Evolutionary conservation across 1,139 yeast genomes (phyloP), one percentile per base, ranked within the genome.

Genomic region (Yamadazyma siamensis): DNA sequence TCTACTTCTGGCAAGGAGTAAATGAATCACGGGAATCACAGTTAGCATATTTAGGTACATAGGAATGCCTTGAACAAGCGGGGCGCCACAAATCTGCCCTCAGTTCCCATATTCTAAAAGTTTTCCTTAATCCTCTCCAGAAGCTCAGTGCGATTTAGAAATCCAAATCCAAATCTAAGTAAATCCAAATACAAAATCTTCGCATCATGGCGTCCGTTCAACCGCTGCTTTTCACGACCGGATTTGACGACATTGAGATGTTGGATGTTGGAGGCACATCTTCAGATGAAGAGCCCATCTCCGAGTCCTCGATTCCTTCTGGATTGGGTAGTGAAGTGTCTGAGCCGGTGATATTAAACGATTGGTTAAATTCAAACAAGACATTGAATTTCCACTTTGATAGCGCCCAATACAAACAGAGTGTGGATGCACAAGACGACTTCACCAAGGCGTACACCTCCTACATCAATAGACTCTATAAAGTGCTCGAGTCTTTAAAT

Each of bases 171-270:
- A n/a, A n/a, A n/a, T n/a, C n/a, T n/a, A n/a, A n/a, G n/a, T n/a
- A n/a, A n/a, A n/a, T n/a, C n/a, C n/a, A n/a, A n/a, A n/a, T n/a
- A n/a, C n/a, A n/a, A n/a, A n/a, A n/a, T n/a, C n/a, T n/a, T n/a
- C n/a, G n/a, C n/a, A n/a, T n/a, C n/a, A n/a, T n/a, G n/a, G n/a
- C 15, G 11, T n/a, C 11, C 17, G 21, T 6, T 6, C 25, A 25
- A 11, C 23, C 16, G 22, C 29, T 27, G 10, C 3, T 24, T 10
- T 29, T 31, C 27, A 27, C 17, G 21, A 37, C 34, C 18, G 35
- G 38, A 6, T 64, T 58, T 40, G 67, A 59, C 25, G 73, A 67
- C 36, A 65, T 68, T 20, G 74, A 67, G 37, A 65, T 67, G 73
- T 52, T 69, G 30, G 73, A 67, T 28, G 58, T 68, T 15, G 71